Base-by-base conservation (phyloP, 164 flowering plant species). In the Litsea cubeba region DNA sequence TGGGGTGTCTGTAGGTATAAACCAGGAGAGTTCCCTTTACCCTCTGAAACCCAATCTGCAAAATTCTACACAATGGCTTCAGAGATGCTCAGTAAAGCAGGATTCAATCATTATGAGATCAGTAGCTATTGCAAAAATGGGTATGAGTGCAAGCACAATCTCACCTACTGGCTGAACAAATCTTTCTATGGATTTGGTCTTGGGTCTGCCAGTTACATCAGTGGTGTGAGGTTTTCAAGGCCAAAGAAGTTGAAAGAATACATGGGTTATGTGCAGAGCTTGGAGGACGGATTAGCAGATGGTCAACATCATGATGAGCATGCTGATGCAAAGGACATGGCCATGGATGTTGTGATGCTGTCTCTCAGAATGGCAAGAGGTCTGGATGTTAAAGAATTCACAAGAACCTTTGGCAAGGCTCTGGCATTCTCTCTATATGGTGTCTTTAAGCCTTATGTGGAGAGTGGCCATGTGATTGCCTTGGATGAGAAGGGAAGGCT, bases 121-220 rank as follows among this genome's bases (percentile, higher is more conserved):
- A 92, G 98, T 75, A 92, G 96, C 72, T 93, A 92, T 77, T 75
- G 89, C 81, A 86, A 85, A 82, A 78, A 76, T n/a, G 92, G 94
- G 14, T 91, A 76, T 49, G 84, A 87, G 76, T 90, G 97, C 83
- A 88, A 88, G 84, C 99, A 95, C 88, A 93, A 91, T 71, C 78
- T 75, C 23, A 83, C 88, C 4, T 95, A 95, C 82, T 90, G 99
- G 99, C 76, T 81, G 81, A 89, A 89, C 86, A 84, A 76, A 75
- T 80, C 94, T 32, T 95, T 87, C 79, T 92, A 93, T 71, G 97
- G 79, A 14, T 95, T 93, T 74, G 99, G 98, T 50, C 92, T 95
- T 25, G 98, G 98, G 0, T 85, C 97, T 46, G 95, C 97, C 2
- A 95, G 98, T 79, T 89, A 85, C 70, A 58, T 87, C 7, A 76